Conservation (phyloP, 768 basidiomycete genomes). For the Xerocomus potaroensis region DNA sequence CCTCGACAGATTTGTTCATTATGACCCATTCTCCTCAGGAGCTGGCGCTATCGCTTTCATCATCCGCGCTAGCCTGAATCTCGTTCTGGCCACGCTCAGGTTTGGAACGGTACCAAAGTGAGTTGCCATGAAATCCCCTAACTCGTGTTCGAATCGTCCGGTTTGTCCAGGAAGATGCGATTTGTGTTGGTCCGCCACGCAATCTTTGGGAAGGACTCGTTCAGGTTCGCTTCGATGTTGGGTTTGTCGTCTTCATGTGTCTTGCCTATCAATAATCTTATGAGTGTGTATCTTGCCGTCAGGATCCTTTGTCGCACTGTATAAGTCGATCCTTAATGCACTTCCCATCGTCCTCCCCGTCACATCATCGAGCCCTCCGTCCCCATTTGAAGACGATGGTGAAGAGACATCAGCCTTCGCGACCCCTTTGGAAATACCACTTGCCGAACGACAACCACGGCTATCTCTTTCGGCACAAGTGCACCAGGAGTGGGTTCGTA, state of each 20-base stretch:
- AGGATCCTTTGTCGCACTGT: slow-evolving; percentile 75
- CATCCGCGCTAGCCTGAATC: slow-evolving; percentile 78
- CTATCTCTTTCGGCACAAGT: slow-evolving; percentile 61
- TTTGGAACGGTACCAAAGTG: slow-evolving; percentile 66
- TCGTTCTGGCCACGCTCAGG: slow-evolving; percentile 72
- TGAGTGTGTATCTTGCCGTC: neutral
- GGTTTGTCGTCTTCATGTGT: slow-evolving; percentile 37
- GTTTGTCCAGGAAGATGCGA: slow-evolving; percentile 49
- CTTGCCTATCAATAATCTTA: neutral
- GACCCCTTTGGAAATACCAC: slow-evolving; percentile 14
- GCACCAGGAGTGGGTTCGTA: slow-evolving; percentile 58
- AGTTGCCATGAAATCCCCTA: slow-evolving; percentile 8
- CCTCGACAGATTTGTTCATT: neutral
- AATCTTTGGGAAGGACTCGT: slow-evolving; percentile 77
- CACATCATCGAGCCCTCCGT: slow-evolving; percentile 15
- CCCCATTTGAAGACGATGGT: slow-evolving; percentile 31
- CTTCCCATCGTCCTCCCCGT: slow-evolving; percentile 66
- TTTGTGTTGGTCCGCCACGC: slow-evolving; percentile 71
- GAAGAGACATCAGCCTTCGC: slow-evolving; percentile 13
- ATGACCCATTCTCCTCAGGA: slow-evolving; percentile 41
- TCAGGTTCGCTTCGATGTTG: slow-evolving; percentile 85
- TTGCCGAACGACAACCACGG: slow-evolving; percentile 39
- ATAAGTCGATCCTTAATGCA: slow-evolving; percentile 75
- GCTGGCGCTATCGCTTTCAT: slow-evolving; percentile 77
- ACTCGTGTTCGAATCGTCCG: neutral